phyloP scores from a whole-genome alignment of 495 filamentous ascomycete species.

The Penicillium parvum region DNA sequence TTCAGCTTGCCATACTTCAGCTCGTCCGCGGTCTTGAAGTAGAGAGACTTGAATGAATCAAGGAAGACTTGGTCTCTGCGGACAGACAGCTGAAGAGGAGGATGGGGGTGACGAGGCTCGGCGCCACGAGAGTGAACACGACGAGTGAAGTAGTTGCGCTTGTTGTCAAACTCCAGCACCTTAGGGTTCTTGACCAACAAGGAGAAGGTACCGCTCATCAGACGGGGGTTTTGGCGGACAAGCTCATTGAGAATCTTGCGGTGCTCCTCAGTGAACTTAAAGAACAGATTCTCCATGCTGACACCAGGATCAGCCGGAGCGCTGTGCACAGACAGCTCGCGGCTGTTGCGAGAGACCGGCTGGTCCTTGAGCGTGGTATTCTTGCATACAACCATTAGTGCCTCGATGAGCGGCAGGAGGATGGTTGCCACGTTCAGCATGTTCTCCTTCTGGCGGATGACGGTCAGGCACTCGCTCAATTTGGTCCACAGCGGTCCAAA shows the following conservation, averaged over 20 bases:
- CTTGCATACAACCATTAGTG: constrained; percentile 98
- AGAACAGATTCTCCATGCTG: constrained; percentile 87
- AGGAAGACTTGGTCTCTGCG: constrained; percentile 96
- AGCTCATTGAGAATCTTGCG: constrained; percentile 98
- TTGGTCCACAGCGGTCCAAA: constrained; percentile 90
- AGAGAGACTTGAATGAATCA: constrained; percentile 93
- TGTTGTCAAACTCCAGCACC: constrained; percentile 98
- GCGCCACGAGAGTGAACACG: constrained; percentile 74
- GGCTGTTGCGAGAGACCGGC: constrained; percentile 50
- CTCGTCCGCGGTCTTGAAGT: constrained; percentile 91
- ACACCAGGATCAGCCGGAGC: constrained; percentile 65
- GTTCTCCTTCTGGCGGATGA: constrained; percentile 86
- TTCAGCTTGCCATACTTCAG: constrained; percentile 98
- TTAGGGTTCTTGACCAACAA: constrained; percentile 97
- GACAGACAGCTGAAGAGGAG: constrained; percentile 80
- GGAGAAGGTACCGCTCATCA: constrained; percentile 98
- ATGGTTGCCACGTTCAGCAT: constrained; percentile 97
- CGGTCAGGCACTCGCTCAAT: constrained; percentile 83
- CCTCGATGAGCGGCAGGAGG: constrained; percentile 87
- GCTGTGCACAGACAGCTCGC: constrained; percentile 70
- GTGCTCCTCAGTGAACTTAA: constrained; percentile 97
- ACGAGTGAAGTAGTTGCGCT: constrained; percentile 97
- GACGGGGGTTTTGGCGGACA: constrained; percentile 89
- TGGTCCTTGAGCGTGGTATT: constrained; percentile 80
- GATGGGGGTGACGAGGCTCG: constrained; percentile 61